phyloP scores from a whole-genome alignment of 2,329 filamentous ascomycete species.

The Venturia pyrina region DNA sequence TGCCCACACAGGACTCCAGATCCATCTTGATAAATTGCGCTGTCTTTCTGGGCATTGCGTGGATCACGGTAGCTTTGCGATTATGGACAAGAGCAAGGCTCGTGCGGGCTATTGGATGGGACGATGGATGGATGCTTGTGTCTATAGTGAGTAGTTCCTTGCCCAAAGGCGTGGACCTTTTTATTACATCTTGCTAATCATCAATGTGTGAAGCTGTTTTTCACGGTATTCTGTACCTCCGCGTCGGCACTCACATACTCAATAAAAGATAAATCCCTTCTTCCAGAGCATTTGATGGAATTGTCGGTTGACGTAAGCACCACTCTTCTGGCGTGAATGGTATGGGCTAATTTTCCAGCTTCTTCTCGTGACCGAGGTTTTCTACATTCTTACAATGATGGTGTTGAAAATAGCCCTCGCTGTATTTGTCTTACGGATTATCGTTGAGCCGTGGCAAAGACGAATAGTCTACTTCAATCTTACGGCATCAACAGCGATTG shows the following conservation, averaged over 20 bases:
- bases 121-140: slow-evolving; percentile 32
- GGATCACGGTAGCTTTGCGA: not conserved
- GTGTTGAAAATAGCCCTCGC: slow-evolving; percentile 35
- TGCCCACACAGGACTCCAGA: not conserved
- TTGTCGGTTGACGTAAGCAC: slow-evolving; percentile 18
- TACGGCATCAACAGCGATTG: slow-evolving; percentile 23
- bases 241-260: slow-evolving; percentile 15
- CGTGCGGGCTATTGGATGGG: slow-evolving; percentile 27
- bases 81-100: not conserved
- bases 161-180: slow-evolving; percentile 21
- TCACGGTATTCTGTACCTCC: slow-evolving; percentile 16
- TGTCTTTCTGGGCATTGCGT: not conserved
- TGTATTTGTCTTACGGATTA: slow-evolving; percentile 34
- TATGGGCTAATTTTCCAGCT: slow-evolving; percentile 17
- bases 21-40: not conserved
- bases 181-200: slow-evolving; percentile 14
- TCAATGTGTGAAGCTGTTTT: slow-evolving; percentile 13
- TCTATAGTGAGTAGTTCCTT: slow-evolving; percentile 22
- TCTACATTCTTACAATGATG: slow-evolving; percentile 31
- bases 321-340: not conserved
- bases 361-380: slow-evolving; percentile 25
- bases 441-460: slow-evolving; percentile 29
- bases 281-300: not conserved
- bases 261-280: slow-evolving; percentile 19
- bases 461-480: slow-evolving; percentile 19